These are phyloP conservation scores for Polygonum aviculare DNA, from an alignment of 148 eudicot species.

Conservation along the genomic window DNA sequence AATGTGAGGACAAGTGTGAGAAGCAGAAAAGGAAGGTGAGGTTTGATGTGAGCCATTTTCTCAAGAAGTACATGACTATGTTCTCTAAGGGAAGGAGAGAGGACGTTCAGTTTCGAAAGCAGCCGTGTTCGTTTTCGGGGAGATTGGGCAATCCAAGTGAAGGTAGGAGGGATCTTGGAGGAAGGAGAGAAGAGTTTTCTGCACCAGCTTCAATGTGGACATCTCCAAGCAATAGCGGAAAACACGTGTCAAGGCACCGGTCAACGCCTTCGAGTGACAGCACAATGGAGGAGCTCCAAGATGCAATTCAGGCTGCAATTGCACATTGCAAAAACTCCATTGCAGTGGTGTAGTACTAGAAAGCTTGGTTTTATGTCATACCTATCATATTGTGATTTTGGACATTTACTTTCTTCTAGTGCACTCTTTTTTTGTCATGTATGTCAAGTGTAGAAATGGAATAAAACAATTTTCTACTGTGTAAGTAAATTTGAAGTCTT, in stretches of 20 bases:
- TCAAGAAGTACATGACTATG: slow-evolving; percentile 40
- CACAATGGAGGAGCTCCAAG: slow-evolving; percentile 62
- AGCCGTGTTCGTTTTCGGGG: slow-evolving; percentile 48
- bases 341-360: slow-evolving; percentile 15
- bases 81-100: slow-evolving; percentile 18
- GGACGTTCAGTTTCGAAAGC: slow-evolving; percentile 10
- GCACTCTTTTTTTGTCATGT: not conserved
- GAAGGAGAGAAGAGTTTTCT: slow-evolving; percentile 42
- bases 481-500: not conserved
- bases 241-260: not conserved
- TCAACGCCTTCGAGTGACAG: slow-evolving; percentile 29
- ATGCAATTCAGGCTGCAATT: slow-evolving; percentile 63
- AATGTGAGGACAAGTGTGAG: slow-evolving; percentile 12
- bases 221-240: slow-evolving; percentile 41
- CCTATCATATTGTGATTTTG: not conserved
- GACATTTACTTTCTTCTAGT: not conserved
- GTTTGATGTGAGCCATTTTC: slow-evolving; percentile 42
- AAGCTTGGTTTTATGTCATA: not conserved
- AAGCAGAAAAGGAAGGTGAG: slow-evolving; percentile 27
- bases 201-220: slow-evolving; percentile 78
- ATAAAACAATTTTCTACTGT: not conserved
- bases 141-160: slow-evolving; percentile 20
- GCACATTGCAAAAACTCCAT: slow-evolving; percentile 63
- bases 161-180: slow-evolving; percentile 18
- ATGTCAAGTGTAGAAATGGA: not conserved